Conservation (phyloP, 148 eudicot genomes). For the Cornus kousa region DNA sequence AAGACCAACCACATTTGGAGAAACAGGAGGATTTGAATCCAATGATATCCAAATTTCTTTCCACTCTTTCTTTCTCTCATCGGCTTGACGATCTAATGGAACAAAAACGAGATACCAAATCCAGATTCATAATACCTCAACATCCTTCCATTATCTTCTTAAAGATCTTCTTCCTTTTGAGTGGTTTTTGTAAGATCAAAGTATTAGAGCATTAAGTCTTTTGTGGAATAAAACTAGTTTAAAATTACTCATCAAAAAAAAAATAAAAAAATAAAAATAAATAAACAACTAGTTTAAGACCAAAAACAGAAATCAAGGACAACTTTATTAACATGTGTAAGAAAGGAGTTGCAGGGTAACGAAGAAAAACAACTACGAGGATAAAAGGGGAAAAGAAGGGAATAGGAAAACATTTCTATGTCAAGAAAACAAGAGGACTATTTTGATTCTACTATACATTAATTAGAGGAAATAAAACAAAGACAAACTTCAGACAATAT, state of each 20-base stretch:
- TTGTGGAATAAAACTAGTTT: too few species aligned
- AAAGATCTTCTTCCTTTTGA: too few species aligned
- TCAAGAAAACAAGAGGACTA: conserved; percentile 8
- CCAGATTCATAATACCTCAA: too few species aligned
- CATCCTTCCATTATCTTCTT: too few species aligned
- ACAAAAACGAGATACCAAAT: too few species aligned
- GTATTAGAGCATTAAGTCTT: too few species aligned
- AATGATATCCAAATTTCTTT: too few species aligned
- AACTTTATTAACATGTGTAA: not conserved
- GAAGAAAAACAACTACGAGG: conserved; percentile 6
- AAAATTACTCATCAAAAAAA: too few species aligned
- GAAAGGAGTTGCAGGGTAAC: conserved; percentile 15
- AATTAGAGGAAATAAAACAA: conserved; percentile 9
- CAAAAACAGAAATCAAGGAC: not conserved
- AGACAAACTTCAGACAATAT: conserved; percentile 12
- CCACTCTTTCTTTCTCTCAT: too few species aligned
- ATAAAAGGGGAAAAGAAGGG: not conserved
- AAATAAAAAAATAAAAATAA: not conserved
- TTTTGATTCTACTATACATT: not conserved
- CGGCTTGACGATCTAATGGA: too few species aligned
- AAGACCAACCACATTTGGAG: not conserved
- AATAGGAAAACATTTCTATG: not conserved
- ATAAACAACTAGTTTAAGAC: not conserved
- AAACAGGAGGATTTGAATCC: too few species aligned
- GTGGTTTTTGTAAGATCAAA: not conserved